phyloP scores from a whole-genome alignment of 2,329 filamentous ascomycete species.

The Zopfia rhizophila region DNA sequence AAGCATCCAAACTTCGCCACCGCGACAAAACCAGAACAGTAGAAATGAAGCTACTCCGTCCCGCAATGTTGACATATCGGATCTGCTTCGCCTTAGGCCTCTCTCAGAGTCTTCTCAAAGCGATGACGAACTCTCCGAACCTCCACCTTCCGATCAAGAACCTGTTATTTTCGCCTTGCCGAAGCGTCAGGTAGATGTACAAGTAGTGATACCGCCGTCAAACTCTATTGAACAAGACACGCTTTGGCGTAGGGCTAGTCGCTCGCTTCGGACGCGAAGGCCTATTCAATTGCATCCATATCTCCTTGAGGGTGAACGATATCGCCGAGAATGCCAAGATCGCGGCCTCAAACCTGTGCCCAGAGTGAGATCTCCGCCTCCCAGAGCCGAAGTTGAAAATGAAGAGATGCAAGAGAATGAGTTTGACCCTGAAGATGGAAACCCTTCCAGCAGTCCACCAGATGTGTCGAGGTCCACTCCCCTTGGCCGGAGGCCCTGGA shows the following conservation, averaged over 20 bases:
- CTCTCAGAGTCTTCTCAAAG: constrained; percentile 37
- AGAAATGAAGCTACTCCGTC: too few relatives aligned
- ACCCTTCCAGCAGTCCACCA: constrained; percentile 31
- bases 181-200: constrained; percentile 37
- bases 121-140: constrained; percentile 36
- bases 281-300: constrained; percentile 63
- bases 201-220: constrained; percentile 39
- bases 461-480: not conserved
- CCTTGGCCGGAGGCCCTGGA: constrained; percentile 7
- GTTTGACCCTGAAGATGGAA: constrained; percentile 36
- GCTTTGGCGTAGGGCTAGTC: constrained; percentile 20
- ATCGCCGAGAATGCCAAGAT: constrained; percentile 55
- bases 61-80: constrained; percentile 29
- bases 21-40: constrained; percentile 12
- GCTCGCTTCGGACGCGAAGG: constrained; percentile 57
- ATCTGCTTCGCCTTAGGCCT: constrained; percentile 21
- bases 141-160: constrained; percentile 9
- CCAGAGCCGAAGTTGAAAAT: constrained; percentile 24
- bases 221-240: constrained; percentile 23
- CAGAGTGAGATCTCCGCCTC: constrained; percentile 39
- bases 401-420: constrained; percentile 46
- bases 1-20: constrained; percentile 11
- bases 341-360: constrained; percentile 57
- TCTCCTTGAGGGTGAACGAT: constrained; percentile 55
- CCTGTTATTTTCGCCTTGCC: constrained; percentile 24